A percentile compares a stretch with the other conserved stretches of the same genome.
Evolutionary conservation across 2,329 filamentous ascomycete species (phyloP).

Genomic region (Botrytis elliptica): DNA sequence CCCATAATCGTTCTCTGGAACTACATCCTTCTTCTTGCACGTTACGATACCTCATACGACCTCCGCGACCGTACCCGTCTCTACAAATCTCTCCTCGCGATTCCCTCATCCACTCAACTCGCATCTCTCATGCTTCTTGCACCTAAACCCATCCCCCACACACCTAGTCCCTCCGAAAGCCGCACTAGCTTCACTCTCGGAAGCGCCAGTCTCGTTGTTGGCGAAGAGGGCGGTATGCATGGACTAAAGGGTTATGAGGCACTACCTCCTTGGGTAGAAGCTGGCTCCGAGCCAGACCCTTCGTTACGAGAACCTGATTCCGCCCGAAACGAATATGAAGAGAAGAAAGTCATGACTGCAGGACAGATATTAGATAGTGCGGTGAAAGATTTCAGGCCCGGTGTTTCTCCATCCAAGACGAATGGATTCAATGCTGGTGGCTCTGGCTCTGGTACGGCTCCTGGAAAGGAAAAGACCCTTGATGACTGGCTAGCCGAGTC

Average conservation of each 20-base stretch:
- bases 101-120: conserved; percentile 74
- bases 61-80: conserved; percentile 87
- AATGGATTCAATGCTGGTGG: conserved; percentile 46
- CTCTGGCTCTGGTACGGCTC: conserved; percentile 21
- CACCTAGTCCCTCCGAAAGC: conserved; percentile 82
- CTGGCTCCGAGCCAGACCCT: conserved; percentile 76
- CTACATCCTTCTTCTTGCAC: conserved; percentile 78
- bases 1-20: conserved; percentile 77
- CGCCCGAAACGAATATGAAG: conserved; percentile 42
- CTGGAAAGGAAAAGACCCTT: conserved; percentile 65
- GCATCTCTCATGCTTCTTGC: conserved; percentile 88
- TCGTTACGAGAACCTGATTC: conserved; percentile 63
- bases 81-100: conserved; percentile 78
- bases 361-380: conserved; percentile 63
- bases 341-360: conserved; percentile 52
- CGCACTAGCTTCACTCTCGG: conserved; percentile 77
- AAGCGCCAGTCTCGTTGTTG: conserved; percentile 81
- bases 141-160: conserved; percentile 89
- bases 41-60: conserved; percentile 94
- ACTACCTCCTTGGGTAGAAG: conserved; percentile 80
- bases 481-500: conserved; percentile 83
- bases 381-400: conserved; percentile 41
- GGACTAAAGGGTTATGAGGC: conserved; percentile 76
- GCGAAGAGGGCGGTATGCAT: conserved; percentile 69
- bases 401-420: conserved; percentile 42